Conservation (phyloP, 2,329 filamentous ascomycete genomes). For the Pseudocercospora eumusae region DNA sequence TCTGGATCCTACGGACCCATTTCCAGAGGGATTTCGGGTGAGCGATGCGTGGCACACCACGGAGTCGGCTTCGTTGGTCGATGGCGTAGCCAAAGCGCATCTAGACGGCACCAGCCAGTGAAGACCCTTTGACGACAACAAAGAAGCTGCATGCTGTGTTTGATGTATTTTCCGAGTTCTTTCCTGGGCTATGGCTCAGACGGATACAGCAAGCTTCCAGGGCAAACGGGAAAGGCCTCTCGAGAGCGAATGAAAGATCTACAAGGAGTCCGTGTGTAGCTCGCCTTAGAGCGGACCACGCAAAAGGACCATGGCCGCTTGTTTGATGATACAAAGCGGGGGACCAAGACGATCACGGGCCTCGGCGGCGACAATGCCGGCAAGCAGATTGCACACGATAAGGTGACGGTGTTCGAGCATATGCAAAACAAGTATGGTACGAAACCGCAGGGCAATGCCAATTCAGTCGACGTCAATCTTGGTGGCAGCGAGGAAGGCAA, state of each 20-base stretch:
- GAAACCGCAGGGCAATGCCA: background rate
- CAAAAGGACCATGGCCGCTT: background rate
- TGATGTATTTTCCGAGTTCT: background rate
- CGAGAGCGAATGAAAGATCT: background rate
- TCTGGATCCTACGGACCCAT: slow-evolving; percentile 50
- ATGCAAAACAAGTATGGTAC: background rate
- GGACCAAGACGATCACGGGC: background rate
- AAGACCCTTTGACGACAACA: background rate
- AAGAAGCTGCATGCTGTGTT: background rate
- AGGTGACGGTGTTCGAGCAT: background rate
- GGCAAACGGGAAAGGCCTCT: background rate
- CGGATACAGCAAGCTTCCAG: background rate
- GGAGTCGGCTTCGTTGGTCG: background rate
- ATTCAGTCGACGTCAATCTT: background rate
- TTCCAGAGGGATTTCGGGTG: slow-evolving; percentile 46
- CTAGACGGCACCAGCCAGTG: background rate
- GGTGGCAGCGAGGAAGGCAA: background rate
- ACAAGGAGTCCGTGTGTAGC: background rate
- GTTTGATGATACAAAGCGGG: background rate
- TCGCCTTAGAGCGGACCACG: background rate
- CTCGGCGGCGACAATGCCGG: background rate
- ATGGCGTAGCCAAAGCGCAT: background rate
- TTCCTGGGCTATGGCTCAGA: background rate
- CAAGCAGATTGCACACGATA: background rate
- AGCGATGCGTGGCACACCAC: slow-evolving; percentile 36